These are phyloP conservation scores for Calonectria fujianensis DNA, from an alignment of 2,329 filamentous ascomycete species.

Conservation along the genomic window DNA sequence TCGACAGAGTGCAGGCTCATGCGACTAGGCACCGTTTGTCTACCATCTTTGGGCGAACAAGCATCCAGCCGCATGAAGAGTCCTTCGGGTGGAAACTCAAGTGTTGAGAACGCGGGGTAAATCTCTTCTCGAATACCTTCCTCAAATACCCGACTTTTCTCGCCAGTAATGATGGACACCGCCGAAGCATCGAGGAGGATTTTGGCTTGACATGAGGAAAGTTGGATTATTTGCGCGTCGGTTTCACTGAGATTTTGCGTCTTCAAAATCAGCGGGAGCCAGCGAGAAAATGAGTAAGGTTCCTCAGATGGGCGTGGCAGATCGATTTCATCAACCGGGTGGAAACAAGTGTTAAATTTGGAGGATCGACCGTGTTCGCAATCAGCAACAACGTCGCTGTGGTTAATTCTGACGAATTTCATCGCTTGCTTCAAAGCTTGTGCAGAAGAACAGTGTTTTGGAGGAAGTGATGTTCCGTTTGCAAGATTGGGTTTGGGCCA, in stretches of 20 bases:
- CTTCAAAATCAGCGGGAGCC: slow-evolving; percentile 63
- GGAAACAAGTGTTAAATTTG: slow-evolving; percentile 35
- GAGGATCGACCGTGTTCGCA: neutral
- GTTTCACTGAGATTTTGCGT: slow-evolving; percentile 55
- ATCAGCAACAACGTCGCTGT: neutral
- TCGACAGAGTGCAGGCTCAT: slow-evolving; percentile 54
- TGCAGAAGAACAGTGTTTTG: neutral
- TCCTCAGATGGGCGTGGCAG: slow-evolving; percentile 46
- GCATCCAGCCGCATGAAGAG: slow-evolving; percentile 34
- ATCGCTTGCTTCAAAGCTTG: too few relatives aligned
- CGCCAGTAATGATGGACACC: slow-evolving; percentile 57
- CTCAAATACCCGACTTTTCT: slow-evolving; percentile 55
- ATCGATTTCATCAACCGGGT: slow-evolving; percentile 10
- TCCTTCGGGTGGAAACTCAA: slow-evolving; percentile 1
- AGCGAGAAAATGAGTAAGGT: slow-evolving; percentile 64
- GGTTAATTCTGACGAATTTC: slow-evolving; percentile 9
- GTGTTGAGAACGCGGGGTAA: slow-evolving; percentile 40
- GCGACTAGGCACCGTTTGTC: slow-evolving; percentile 39
- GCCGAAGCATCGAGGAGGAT: slow-evolving; percentile 56
- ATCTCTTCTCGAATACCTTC: slow-evolving; percentile 60
- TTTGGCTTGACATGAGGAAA: slow-evolving; percentile 55
- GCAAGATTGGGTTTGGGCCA: neutral
- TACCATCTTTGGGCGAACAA: slow-evolving; percentile 29
- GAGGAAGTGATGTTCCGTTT: neutral
- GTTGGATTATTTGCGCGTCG: slow-evolving; percentile 55